phyloP scores from a whole-genome alignment of 2,329 filamentous ascomycete species.

The Graphilbum fragrans region DNA sequence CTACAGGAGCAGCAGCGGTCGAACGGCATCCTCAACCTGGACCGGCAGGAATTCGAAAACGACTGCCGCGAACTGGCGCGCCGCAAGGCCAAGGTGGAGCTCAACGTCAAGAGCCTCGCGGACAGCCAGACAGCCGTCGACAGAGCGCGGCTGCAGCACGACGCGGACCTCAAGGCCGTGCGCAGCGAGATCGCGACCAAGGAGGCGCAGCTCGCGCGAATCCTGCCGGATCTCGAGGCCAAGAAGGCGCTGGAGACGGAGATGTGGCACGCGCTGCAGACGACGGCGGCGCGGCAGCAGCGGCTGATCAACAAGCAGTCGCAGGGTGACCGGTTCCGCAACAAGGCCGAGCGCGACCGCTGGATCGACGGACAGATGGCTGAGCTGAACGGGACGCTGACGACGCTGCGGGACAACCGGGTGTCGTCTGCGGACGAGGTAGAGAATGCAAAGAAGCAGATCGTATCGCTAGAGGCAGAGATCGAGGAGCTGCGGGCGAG shows the following conservation, averaged over 20 bases:
- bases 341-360: conserved; percentile 76
- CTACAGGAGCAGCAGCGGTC: conserved; percentile 72
- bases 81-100: conserved; percentile 69
- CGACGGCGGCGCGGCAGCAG: conserved; percentile 61
- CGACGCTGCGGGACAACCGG: conserved; percentile 70
- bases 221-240: conserved; percentile 67
- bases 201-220: conserved; percentile 59
- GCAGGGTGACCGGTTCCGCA: conserved; percentile 75
- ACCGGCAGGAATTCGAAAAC: conserved; percentile 78
- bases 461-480: conserved; percentile 49
- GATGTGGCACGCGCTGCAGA: conserved; percentile 59
- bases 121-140: conserved; percentile 73
- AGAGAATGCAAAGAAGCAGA: conserved; percentile 13
- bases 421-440: conserved; percentile 81
- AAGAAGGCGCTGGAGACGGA: conserved; percentile 62
- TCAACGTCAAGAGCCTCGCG: conserved; percentile 70
- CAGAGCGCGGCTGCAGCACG: conserved; percentile 57
- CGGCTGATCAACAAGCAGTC: conserved; percentile 88
- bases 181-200: conserved; percentile 62
- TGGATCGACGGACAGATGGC: conserved; percentile 73
- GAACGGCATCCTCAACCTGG: conserved; percentile 72
- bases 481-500: conserved; percentile 64
- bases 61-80: conserved; percentile 77
- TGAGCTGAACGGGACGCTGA: conserved; percentile 64
- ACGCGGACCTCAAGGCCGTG: conserved; percentile 59